phyloP scores from a whole-genome alignment of 768 basidiomycete genomes.

The Lanmaoa rubissima region DNA sequence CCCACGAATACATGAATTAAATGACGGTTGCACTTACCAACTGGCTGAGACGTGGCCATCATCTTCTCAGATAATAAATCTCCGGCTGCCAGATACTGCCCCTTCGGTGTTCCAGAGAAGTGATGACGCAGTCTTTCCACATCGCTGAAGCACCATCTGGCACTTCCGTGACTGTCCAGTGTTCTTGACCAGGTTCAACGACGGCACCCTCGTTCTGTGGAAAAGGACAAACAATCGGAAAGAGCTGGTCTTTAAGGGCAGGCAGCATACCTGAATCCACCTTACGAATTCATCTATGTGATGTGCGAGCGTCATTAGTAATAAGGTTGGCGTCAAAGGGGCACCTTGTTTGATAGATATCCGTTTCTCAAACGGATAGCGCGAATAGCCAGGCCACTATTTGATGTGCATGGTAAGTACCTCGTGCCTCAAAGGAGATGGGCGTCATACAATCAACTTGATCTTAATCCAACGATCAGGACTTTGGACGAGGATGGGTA shows the following conservation, averaged over 20 bases:
- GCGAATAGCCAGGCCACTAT: constrained; percentile 51
- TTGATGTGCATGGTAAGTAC: not conserved
- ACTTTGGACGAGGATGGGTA: constrained; percentile 19
- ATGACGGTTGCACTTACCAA: constrained; percentile 4
- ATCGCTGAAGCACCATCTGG: constrained; percentile 17
- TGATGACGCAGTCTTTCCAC: constrained; percentile 38
- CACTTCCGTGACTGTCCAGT: constrained; percentile 34
- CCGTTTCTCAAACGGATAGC: constrained; percentile 38
- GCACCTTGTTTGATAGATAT: constrained; percentile 34
- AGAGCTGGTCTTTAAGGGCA: not conserved
- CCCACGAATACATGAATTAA: constrained; percentile 7
- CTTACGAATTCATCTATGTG: constrained; percentile 33
- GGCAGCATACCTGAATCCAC: constrained; percentile 31
- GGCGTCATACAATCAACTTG: constrained; percentile 32
- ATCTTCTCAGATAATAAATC: constrained; percentile 32
- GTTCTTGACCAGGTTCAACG: constrained; percentile 37
- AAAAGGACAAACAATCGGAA: not conserved
- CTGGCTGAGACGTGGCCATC: not conserved
- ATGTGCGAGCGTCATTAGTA: constrained; percentile 33
- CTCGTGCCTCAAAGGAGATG: not conserved
- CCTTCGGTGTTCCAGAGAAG: constrained; percentile 37
- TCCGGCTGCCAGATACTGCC: constrained; percentile 46
- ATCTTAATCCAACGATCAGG: constrained; percentile 35
- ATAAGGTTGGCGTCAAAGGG: constrained; percentile 28
- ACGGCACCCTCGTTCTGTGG: constrained; percentile 26